phyloP scores from a whole-genome alignment of 257 asterid genomes.

The Solanum lycopersicoides region DNA sequence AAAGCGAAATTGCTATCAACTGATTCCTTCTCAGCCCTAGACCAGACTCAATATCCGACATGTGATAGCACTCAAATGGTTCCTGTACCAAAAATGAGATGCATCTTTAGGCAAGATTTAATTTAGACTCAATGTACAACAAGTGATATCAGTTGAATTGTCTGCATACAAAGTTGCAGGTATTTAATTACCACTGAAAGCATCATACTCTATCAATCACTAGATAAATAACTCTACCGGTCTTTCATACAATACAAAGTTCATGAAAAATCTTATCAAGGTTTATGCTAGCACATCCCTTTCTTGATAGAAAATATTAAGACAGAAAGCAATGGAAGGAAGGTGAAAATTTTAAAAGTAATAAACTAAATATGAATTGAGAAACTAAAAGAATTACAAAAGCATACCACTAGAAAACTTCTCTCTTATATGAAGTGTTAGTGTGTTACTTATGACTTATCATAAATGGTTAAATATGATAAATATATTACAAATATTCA shows the following conservation, averaged over 20 bases:
- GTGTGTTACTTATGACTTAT: neutral
- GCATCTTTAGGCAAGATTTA: neutral
- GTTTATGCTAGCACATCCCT: neutral
- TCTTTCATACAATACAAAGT: neutral
- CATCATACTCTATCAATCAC: neutral
- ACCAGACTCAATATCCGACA: slow-evolving; percentile 73
- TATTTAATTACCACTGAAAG: neutral
- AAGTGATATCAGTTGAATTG: neutral
- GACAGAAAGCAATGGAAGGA: neutral
- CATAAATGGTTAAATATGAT: neutral
- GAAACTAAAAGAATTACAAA: neutral
- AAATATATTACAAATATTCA: neutral
- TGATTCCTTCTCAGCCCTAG: slow-evolving; percentile 78
- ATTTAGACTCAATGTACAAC: neutral
- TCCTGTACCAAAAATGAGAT: slow-evolving; percentile 43
- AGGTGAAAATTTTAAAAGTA: neutral
- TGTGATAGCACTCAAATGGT: slow-evolving; percentile 79
- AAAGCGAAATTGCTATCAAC: slow-evolving; percentile 73
- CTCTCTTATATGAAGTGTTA: neutral
- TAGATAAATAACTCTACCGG: neutral
- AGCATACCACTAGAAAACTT: neutral
- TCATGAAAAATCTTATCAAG: neutral
- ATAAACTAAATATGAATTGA: neutral
- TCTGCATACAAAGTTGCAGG: neutral
- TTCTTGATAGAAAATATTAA: neutral